Conservation (phyloP, 495 filamentous ascomycete species). For the Aspergillus affinis region DNA sequence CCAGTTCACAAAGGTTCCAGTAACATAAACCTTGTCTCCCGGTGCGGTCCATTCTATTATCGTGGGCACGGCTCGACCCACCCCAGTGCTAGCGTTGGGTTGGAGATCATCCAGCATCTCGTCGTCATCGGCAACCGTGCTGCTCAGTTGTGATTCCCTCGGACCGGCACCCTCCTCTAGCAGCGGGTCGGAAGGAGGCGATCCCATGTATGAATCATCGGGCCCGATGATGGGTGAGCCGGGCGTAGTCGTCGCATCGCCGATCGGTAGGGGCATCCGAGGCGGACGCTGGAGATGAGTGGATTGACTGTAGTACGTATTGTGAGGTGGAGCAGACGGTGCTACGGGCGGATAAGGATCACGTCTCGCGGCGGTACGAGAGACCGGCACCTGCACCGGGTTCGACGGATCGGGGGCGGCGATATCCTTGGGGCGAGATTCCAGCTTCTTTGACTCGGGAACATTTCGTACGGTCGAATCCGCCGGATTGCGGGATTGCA, state of each 20-base stretch:
- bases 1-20: slow-evolving; percentile 95
- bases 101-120: slow-evolving; percentile 73
- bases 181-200: slow-evolving; percentile 49
- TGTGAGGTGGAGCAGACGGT: slow-evolving; percentile 47
- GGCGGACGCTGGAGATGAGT: slow-evolving; percentile 71
- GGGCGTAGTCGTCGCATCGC: slow-evolving; percentile 80
- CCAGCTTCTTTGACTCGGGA: slow-evolving; percentile 25
- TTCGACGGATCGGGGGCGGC: slow-evolving; percentile 39
- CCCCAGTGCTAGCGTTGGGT: slow-evolving; percentile 53
- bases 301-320: slow-evolving; percentile 51
- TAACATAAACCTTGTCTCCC: slow-evolving; percentile 89
- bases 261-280: slow-evolving; percentile 86
- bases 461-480: slow-evolving; percentile 24
- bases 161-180: slow-evolving; percentile 47
- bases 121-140: slow-evolving; percentile 73
- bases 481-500: slow-evolving; percentile 38
- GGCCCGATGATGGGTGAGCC: slow-evolving; percentile 79
- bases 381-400: slow-evolving; percentile 51
- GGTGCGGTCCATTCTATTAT: slow-evolving; percentile 76
- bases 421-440: slow-evolving; percentile 26
- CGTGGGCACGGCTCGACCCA: slow-evolving; percentile 65
- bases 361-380: slow-evolving; percentile 33
- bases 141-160: slow-evolving; percentile 63
- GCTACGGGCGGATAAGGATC: slow-evolving; percentile 33
- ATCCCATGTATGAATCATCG: slow-evolving; percentile 48